Percentiles rank a stretch among this genome's conserved stretches.
Conservation (phyloP, 495 filamentous ascomycete species). For the Hypoxylon trugodes region DNA sequence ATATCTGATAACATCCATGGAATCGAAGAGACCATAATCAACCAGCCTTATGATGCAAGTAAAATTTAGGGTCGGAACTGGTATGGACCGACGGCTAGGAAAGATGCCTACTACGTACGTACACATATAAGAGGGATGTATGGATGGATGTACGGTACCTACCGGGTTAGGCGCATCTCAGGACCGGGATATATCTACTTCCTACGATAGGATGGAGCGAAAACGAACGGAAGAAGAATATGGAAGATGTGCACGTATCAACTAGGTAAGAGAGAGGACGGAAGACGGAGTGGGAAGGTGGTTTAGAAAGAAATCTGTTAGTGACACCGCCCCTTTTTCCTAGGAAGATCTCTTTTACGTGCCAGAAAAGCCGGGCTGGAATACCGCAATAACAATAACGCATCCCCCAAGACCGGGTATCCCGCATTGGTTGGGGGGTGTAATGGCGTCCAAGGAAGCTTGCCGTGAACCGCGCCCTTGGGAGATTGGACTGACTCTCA, state of each 20-base stretch:
- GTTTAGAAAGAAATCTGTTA: slow-evolving; percentile 17
- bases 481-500: slow-evolving; percentile 33
- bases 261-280: neutral
- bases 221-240: slow-evolving; percentile 1
- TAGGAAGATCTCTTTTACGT: too few relatives aligned
- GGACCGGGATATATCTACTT: slow-evolving; percentile 1
- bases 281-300: neutral
- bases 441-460: slow-evolving; percentile 18
- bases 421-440: slow-evolving; percentile 16
- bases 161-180: neutral
- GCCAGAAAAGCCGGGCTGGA: neutral
- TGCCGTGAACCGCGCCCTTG: slow-evolving; percentile 32
- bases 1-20: neutral
- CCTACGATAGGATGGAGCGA: neutral
- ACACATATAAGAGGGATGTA: too few relatives aligned
- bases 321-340: slow-evolving; percentile 33
- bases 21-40: too few relatives aligned
- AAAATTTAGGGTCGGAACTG: too few relatives aligned
- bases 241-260: slow-evolving; percentile 3
- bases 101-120: too few relatives aligned
- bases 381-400: slow-evolving; percentile 13
- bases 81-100: too few relatives aligned
- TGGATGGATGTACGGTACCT: neutral
- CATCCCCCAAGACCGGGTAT: slow-evolving; percentile 18
- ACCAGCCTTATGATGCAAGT: too few relatives aligned